phyloP scores from a whole-genome alignment of 2,329 filamentous ascomycete species.

The Lasiodiplodia theobromae region DNA sequence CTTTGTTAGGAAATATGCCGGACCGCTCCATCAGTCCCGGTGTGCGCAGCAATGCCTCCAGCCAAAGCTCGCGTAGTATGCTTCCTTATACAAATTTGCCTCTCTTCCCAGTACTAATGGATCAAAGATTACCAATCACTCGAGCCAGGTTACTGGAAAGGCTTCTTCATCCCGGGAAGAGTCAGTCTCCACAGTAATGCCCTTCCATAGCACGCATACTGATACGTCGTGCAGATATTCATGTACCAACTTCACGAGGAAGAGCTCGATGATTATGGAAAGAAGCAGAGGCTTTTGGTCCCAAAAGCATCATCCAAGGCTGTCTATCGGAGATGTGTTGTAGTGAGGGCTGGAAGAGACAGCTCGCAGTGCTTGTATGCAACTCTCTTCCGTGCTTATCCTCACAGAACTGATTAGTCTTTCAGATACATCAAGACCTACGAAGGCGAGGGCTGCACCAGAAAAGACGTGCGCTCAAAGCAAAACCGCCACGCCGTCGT shows the following conservation, averaged over 20 bases:
- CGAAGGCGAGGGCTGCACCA: constrained; percentile 5
- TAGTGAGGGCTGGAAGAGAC: background rate
- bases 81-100: too few relatives aligned
- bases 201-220: background rate
- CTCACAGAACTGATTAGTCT: background rate
- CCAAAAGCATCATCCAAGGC: background rate
- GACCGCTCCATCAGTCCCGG: background rate
- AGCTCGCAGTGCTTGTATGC: constrained; percentile 14
- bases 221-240: background rate
- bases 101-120: background rate
- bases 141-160: background rate
- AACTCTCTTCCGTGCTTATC: background rate
- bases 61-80: constrained; percentile 17
- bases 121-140: constrained; percentile 6
- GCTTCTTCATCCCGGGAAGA: constrained; percentile 8
- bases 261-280: constrained; percentile 4
- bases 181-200: background rate
- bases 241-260: constrained; percentile 12
- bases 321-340: constrained; percentile 8
- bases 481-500: constrained; percentile 14
- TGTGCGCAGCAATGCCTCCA: constrained; percentile 8
- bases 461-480: background rate
- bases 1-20: background rate
- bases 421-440: constrained; percentile 2
- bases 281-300: background rate